Conservation (phyloP, 805 yeast genomes). For the Metschnikowia santaceciliae region DNA sequence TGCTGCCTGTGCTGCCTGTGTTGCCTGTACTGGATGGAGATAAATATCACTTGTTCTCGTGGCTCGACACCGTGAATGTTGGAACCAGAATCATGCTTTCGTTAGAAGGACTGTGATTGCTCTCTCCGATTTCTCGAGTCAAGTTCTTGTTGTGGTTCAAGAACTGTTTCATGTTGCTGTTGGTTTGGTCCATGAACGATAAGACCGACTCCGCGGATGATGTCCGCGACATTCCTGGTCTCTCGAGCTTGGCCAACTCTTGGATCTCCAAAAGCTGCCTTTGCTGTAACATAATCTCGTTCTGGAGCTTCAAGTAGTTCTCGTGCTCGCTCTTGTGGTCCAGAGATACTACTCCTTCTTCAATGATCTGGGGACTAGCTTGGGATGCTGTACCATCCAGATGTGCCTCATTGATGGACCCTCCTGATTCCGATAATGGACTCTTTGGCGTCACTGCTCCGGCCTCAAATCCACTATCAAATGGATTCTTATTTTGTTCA, state of each 20-base stretch:
- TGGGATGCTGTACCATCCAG: constrained; percentile 1
- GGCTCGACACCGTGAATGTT: constrained; percentile 15
- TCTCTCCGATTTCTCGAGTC: constrained; percentile 10
- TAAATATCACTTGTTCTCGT: constrained; percentile 3
- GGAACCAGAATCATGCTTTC: constrained; percentile 13
- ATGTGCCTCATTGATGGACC: background rate
- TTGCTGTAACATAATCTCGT: constrained; percentile 36
- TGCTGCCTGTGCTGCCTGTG: background rate
- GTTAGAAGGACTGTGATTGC: constrained; percentile 3
- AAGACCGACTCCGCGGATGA: constrained; percentile 17
- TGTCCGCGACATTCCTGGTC: constrained; percentile 13
- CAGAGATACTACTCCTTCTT: constrained; percentile 2
- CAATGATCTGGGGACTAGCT: constrained; percentile 2
- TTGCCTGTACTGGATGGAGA: background rate
- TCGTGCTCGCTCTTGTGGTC: constrained; percentile 31
- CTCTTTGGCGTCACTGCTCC: background rate
- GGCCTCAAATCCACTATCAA: constrained; percentile 26
- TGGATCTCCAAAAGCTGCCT: constrained; percentile 25
- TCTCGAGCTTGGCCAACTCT: constrained; percentile 8
- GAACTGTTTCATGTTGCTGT: constrained; percentile 12
- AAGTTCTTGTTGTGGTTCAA: constrained; percentile 15
- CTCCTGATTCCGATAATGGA: constrained; percentile 7
- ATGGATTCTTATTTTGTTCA: constrained; percentile 32
- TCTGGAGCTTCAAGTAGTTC: constrained; percentile 33
- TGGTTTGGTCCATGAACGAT: constrained; percentile 13